Evolutionary conservation across 257 asterid species (phyloP).

Genomic region (Mentha longifolia): DNA sequence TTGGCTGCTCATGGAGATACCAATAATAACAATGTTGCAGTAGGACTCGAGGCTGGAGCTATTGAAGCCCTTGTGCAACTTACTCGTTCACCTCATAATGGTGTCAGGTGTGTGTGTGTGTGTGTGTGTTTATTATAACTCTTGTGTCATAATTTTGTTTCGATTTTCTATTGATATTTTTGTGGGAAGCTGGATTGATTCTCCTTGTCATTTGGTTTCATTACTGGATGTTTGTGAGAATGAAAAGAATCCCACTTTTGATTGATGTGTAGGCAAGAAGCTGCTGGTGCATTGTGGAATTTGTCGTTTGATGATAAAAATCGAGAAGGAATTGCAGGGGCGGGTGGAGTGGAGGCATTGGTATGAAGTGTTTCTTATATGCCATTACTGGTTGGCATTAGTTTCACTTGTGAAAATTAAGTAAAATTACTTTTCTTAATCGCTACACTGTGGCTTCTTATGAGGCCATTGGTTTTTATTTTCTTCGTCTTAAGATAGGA

Average conservation of each 20-base stretch:
- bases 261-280: slow-evolving; percentile 81
- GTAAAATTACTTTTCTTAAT: background rate
- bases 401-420: background rate
- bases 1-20: slow-evolving; percentile 93
- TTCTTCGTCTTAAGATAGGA: background rate
- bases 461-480: background rate
- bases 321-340: slow-evolving; percentile 86
- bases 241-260: slow-evolving; percentile 10
- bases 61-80: slow-evolving; percentile 88
- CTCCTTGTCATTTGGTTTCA: background rate
- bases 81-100: slow-evolving; percentile 71
- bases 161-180: slow-evolving; percentile 5
- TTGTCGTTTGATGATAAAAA: slow-evolving; percentile 84
- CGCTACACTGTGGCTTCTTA: background rate
- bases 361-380: slow-evolving; percentile 43
- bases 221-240: slow-evolving; percentile 20
- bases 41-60: slow-evolving; percentile 85
- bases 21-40: slow-evolving; percentile 73
- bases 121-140: background rate
- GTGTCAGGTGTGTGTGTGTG: slow-evolving; percentile 58
- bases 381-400: background rate
- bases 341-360: slow-evolving; percentile 94
- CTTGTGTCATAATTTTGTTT: background rate
- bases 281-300: slow-evolving; percentile 95
- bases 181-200: slow-evolving; percentile 9